Conservation (phyloP, 179 eudicot species). For the Silene noctiflora region DNA sequence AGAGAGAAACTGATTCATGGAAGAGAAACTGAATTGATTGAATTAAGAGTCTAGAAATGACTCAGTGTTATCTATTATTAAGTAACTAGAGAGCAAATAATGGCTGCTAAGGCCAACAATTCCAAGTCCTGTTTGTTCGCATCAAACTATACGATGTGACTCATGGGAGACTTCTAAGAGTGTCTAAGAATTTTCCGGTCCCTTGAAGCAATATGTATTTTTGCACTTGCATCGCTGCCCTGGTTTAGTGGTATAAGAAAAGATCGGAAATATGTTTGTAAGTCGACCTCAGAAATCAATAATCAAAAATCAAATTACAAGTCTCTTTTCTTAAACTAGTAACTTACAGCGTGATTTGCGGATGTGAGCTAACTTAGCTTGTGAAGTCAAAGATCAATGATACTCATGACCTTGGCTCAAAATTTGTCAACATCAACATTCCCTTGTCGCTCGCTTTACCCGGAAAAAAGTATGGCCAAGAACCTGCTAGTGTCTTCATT, state of each 20-base stretch:
- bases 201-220: too few relatives aligned
- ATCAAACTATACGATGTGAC: background rate
- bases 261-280: too few relatives aligned
- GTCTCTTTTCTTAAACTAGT: too few relatives aligned
- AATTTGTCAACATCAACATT: too few relatives aligned
- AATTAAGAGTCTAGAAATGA: background rate
- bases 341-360: too few relatives aligned
- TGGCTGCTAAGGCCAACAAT: background rate
- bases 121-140: background rate
- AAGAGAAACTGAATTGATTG: slow-evolving; percentile 2
- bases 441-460: background rate
- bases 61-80: background rate
- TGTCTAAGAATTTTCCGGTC: background rate
- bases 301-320: too few relatives aligned
- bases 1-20: background rate
- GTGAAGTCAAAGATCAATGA: too few relatives aligned
- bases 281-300: too few relatives aligned
- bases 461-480: background rate
- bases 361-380: too few relatives aligned
- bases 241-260: too few relatives aligned
- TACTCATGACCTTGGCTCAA: too few relatives aligned
- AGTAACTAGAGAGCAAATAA: background rate
- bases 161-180: background rate
- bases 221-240: too few relatives aligned
- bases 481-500: background rate